Evolutionary conservation across 257 asterid genomes (phyloP).

Genomic region (Sherardia arvensis): DNA sequence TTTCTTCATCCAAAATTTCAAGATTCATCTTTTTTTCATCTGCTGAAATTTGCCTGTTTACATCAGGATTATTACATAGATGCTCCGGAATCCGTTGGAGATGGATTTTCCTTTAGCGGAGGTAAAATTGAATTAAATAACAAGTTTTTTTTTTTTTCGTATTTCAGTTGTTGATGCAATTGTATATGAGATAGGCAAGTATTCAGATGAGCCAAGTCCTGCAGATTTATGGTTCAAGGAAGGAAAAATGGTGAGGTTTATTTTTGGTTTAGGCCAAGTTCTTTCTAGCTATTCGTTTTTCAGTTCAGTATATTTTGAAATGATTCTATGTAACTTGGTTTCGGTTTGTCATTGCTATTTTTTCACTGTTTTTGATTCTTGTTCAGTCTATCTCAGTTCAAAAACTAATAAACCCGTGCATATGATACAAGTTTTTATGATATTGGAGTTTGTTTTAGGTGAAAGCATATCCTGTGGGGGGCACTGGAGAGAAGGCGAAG

Average conservation of each 20-base stretch:
- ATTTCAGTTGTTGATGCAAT: neutral
- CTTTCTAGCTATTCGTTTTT: too few species aligned
- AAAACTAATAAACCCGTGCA: neutral
- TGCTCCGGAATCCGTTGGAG: constrained; percentile 73
- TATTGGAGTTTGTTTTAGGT: constrained; percentile 28
- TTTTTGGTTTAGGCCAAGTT: neutral
- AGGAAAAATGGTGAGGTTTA: constrained; percentile 53
- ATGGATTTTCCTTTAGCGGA: constrained; percentile 93
- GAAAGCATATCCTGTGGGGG: constrained; percentile 74
- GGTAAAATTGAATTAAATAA: constrained; percentile 27
- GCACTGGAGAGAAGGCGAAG: constrained; percentile 83
- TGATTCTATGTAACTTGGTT: too few species aligned
- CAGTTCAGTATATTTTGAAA: too few species aligned
- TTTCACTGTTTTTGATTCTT: too few species aligned
- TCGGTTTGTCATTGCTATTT: too few species aligned
- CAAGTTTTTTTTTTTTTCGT: neutral
- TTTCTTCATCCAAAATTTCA: neutral
- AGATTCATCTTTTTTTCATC: too few species aligned
- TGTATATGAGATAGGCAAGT: constrained; percentile 47
- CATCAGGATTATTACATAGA: constrained; percentile 68
- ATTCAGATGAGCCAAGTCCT: constrained; percentile 82
- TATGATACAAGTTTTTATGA: too few species aligned
- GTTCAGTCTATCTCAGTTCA: neutral
- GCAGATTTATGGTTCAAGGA: constrained; percentile 83
- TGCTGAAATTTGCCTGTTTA: neutral